Conservation (phyloP, 176 grass and related monocot species). For the Oryza rufipogon region DNA sequence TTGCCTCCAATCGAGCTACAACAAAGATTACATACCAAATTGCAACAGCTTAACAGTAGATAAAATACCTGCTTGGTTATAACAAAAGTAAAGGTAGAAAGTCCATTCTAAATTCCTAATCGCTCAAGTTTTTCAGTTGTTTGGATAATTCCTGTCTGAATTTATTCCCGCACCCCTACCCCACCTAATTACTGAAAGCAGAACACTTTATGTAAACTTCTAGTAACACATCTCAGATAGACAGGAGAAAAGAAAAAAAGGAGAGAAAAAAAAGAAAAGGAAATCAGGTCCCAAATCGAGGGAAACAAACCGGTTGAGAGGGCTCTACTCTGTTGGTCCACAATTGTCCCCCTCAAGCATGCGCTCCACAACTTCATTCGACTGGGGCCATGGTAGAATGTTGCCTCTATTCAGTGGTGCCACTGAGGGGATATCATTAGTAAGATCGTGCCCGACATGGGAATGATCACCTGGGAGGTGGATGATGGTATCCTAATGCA, state of each 20-base stretch:
- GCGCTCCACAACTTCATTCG: neutral
- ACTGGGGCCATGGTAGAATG: too few species aligned
- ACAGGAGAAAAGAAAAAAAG: too few species aligned
- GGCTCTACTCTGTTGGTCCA: neutral
- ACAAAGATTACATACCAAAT: neutral
- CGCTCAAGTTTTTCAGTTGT: too few species aligned
- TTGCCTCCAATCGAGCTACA: slow-evolving; percentile 10
- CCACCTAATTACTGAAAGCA: neutral
- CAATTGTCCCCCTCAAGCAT: neutral
- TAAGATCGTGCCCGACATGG: too few species aligned
- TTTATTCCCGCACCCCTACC: too few species aligned
- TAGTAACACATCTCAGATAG: too few species aligned
- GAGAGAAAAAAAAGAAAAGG: neutral
- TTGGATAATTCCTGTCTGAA: too few species aligned
- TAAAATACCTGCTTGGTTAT: neutral
- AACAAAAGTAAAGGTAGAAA: neutral
- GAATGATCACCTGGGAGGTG: too few species aligned
- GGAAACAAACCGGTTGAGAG: neutral
- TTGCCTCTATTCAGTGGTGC: too few species aligned
- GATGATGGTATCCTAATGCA: too few species aligned
- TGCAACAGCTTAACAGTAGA: neutral
- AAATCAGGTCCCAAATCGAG: neutral
- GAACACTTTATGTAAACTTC: neutral
- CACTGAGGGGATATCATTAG: neutral
- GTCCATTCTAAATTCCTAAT: neutral